Base-by-base conservation (phyloP, 148 eudicot species). In the Limonium bicolor region DNA sequence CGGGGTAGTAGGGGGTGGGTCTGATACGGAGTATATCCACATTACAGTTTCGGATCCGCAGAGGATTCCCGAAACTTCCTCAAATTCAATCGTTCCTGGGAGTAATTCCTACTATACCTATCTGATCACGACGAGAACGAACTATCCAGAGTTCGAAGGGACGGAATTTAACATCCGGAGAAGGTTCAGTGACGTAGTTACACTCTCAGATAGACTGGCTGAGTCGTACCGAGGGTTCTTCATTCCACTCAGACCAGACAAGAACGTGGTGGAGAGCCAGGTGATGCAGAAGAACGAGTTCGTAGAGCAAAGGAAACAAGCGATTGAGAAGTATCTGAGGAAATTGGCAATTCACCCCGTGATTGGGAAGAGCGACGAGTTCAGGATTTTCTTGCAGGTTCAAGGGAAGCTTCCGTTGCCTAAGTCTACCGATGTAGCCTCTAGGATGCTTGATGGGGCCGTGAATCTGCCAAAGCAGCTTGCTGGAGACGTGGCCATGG, bases 11-110 rank as follows among this genome's bases (percentile, higher is more conserved):
- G 49, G 36, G 41, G 46, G 51, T 26, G 25, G 53, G 11, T 58
- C 63, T 1, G 55, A 36, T 2, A 55, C 73, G 5, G 75, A 72
- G 35, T 80, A 61, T 36, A 41, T 90, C 0, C 54, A 45, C 34
- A 80, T 90, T 37, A 72, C 93, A 12, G 99, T 90, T 3, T 70
- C 80, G 3, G 99, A 90, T 65, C 99, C 99, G 2, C 67, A 68
- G 53, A 90, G 61, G 46, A 84, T 72, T 61, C 55, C 36, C 9
- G 95, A 84, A 31, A 22, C 61, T 5, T n/a, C n/a, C n/a, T 60
- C 86, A 17, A 81, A 76, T 58, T 83, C 92, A 27, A 46, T 80
- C 14, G 86, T 88, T 46, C 73, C 86, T 0, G 96, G 96, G 4
- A 63, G 72, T 4, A 61, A 50, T 55, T 62, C 50, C 3, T 90